A percentile compares a stretch with the other conserved stretches of the same genome.
These are phyloP conservation scores for Phytopythium litorale DNA, from an alignment of 352 stramenopile genomes.

Conservation along the genomic window DNA sequence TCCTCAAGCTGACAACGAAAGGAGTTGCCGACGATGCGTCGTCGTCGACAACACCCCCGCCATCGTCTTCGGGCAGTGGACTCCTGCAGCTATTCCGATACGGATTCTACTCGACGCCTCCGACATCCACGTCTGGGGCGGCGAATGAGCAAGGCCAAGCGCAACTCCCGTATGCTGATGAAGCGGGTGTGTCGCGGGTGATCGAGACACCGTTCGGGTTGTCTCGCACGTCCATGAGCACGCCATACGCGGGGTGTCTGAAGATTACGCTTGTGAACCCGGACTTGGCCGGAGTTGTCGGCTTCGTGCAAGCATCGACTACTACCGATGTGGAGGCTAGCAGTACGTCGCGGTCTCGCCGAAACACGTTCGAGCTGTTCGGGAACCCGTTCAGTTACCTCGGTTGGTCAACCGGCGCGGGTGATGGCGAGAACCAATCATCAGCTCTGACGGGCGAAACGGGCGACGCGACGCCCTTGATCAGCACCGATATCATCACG, in stretches of 20 bases:
- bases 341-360: constrained; percentile 20
- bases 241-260: constrained; percentile 39
- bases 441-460: constrained; percentile 7
- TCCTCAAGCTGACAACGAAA: constrained; percentile 25
- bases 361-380: constrained; percentile 70
- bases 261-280: constrained; percentile 49
- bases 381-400: constrained; percentile 73
- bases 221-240: constrained; percentile 41
- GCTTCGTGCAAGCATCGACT: constrained; percentile 41
- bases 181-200: constrained; percentile 30
- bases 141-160: not conserved
- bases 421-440: constrained; percentile 4
- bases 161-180: constrained; percentile 29
- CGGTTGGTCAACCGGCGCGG: constrained; percentile 28
- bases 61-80: constrained; percentile 35
- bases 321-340: constrained; percentile 27
- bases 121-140: constrained; percentile 4
- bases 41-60: not conserved
- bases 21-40: not conserved
- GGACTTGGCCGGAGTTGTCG: constrained; percentile 35
- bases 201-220: constrained; percentile 60
- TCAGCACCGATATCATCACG: constrained; percentile 13
- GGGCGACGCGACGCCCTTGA: not conserved
- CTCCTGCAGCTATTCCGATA: constrained; percentile 75
- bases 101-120: constrained; percentile 26